phyloP scores from a whole-genome alignment of 1,284 basidiomycete species.

The Chalciporus piperatoides region DNA sequence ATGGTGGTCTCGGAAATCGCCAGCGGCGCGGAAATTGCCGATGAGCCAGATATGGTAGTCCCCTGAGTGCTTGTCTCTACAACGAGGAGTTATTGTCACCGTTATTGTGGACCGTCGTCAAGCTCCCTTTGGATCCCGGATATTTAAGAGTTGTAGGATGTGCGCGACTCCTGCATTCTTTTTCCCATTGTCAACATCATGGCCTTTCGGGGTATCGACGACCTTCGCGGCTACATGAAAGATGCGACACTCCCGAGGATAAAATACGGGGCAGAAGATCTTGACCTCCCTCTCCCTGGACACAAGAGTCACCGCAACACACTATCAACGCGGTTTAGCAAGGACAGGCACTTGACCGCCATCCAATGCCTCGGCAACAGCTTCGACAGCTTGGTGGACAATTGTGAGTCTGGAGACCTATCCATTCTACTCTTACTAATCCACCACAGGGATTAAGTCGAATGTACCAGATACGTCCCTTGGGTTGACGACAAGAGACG shows the following conservation, averaged over 20 bases:
- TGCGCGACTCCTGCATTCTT: not conserved
- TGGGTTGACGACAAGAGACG: conserved; percentile 24
- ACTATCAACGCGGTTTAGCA: conserved; percentile 36
- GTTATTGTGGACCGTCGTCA: conserved; percentile 25
- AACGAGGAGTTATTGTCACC: conserved; percentile 11
- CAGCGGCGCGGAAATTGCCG: conserved; percentile 25
- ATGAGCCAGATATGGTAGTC: conserved; percentile 8
- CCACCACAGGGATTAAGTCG: conserved; percentile 22
- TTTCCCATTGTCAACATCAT: conserved; percentile 11
- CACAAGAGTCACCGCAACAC: conserved; percentile 39
- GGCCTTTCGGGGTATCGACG: conserved; percentile 34
- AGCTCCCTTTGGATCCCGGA: conserved; percentile 2
- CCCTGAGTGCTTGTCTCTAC: conserved; percentile 1
- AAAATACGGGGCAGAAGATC: conserved; percentile 28
- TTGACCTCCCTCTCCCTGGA: conserved; percentile 30
- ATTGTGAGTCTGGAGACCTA: conserved; percentile 22
- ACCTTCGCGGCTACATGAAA: conserved; percentile 37
- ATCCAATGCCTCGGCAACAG: conserved; percentile 23
- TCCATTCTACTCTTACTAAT: not conserved
- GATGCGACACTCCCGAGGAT: conserved; percentile 39
- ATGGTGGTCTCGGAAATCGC: conserved; percentile 19
- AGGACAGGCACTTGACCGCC: conserved; percentile 34
- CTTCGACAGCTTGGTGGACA: conserved; percentile 29
- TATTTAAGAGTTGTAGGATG: conserved; percentile 20
- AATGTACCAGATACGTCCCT: conserved; percentile 32